Conservation (phyloP, 2,329 filamentous ascomycete species). For the Purpureocillium lavendulum region DNA sequence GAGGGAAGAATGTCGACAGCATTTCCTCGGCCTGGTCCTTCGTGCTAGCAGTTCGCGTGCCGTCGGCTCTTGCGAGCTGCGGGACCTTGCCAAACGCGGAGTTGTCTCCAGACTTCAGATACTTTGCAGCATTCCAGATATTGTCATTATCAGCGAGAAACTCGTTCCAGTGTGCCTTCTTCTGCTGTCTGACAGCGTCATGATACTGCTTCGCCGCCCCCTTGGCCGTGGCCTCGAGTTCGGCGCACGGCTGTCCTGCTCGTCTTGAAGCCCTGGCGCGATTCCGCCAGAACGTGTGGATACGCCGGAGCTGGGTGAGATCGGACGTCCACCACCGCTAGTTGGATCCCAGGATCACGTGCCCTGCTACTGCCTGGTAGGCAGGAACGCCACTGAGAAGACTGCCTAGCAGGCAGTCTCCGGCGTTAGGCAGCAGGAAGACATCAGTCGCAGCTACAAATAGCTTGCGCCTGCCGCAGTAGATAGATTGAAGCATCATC, state of each 20-base stretch:
- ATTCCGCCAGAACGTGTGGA: constrained; percentile 19
- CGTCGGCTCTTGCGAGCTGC: neutral
- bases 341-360: too few relatives aligned
- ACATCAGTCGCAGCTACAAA: too few relatives aligned
- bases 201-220: constrained; percentile 15
- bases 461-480: too few relatives aligned
- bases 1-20: constrained; percentile 12
- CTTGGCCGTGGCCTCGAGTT: constrained; percentile 13
- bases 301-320: constrained; percentile 16
- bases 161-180: constrained; percentile 5
- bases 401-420: too few relatives aligned
- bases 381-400: too few relatives aligned
- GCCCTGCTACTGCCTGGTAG: too few relatives aligned
- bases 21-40: constrained; percentile 12
- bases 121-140: constrained; percentile 1
- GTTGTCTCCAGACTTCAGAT: neutral
- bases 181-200: constrained; percentile 13
- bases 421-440: too few relatives aligned
- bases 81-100: neutral
- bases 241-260: constrained; percentile 4
- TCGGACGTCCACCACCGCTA: constrained; percentile 20
- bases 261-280: constrained; percentile 12
- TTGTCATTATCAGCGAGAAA: constrained; percentile 3
- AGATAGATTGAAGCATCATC: too few relatives aligned
- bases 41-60: constrained; percentile 3